Evolutionary conservation across 2,329 filamentous ascomycete genomes (phyloP).

Genomic region (Ophiostoma ips): DNA sequence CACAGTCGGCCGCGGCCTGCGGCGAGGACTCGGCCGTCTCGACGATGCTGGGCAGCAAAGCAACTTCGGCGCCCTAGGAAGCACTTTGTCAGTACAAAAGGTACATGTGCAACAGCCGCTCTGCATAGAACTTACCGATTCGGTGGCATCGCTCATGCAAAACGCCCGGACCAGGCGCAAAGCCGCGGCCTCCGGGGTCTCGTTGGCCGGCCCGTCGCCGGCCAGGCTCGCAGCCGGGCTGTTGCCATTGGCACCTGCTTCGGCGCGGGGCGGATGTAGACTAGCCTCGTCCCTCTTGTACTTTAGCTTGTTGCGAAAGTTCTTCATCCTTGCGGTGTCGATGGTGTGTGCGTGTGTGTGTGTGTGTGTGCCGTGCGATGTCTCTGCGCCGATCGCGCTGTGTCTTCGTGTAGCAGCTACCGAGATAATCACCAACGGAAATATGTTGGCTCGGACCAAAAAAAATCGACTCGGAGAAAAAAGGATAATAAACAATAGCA

Average conservation of each 20-base stretch:
- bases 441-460: no score
- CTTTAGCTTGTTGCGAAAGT: slow-evolving; percentile 10
- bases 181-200: slow-evolving; percentile 10
- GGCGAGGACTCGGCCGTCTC: slow-evolving; percentile 90
- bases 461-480: no score
- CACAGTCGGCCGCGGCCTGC: slow-evolving; percentile 67
- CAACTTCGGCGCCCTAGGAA: slow-evolving; percentile 90
- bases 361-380: no score
- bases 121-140: no score
- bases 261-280: background rate
- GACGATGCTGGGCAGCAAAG: slow-evolving; percentile 85
- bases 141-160: slow-evolving; percentile 9
- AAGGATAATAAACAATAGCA: background rate
- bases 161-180: slow-evolving; percentile 10
- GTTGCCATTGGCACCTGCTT: background rate
- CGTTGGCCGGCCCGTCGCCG: slow-evolving; percentile 1
- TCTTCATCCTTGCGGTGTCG: slow-evolving; percentile 10
- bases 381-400: no score
- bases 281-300: slow-evolving; percentile 3
- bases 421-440: no score
- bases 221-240: background rate
- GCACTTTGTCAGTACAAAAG: no score
- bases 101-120: no score
- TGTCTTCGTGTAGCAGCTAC: no score
- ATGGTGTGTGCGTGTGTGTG: background rate